Conservation (phyloP, 2,329 filamentous ascomycete species). For the Stagonosporopsis vannaccii region DNA sequence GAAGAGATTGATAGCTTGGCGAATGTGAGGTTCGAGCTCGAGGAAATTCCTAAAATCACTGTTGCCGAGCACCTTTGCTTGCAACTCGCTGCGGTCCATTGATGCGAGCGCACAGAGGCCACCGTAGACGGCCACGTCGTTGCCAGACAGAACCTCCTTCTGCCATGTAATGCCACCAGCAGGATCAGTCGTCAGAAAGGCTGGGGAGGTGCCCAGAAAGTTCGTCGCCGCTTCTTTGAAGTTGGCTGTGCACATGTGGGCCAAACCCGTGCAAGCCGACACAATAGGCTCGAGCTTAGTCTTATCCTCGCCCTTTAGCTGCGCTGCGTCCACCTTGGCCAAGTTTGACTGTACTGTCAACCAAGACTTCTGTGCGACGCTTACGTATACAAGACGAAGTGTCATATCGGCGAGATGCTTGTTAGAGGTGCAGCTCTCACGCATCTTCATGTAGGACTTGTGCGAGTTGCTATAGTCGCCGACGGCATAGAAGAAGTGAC, state of each 20-base stretch:
- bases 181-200: constrained; percentile 51
- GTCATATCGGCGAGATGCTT: constrained; percentile 85
- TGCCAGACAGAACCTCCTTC: constrained; percentile 77
- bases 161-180: constrained; percentile 64
- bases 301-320: constrained; percentile 65
- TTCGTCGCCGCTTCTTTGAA: constrained; percentile 72
- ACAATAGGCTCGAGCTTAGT: constrained; percentile 70
- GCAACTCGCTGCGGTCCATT: constrained; percentile 80
- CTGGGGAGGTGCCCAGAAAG: constrained; percentile 71
- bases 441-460: constrained; percentile 85
- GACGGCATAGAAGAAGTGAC: constrained; percentile 79
- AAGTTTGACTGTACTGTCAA: constrained; percentile 68
- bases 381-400: constrained; percentile 77
- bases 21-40: constrained; percentile 91
- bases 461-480: constrained; percentile 76
- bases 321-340: constrained; percentile 62
- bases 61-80: constrained; percentile 79
- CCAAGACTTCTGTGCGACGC: constrained; percentile 81
- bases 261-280: constrained; percentile 66
- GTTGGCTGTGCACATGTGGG: constrained; percentile 63
- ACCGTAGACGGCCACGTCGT: constrained; percentile 92
- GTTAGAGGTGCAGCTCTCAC: constrained; percentile 83
- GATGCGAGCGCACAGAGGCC: constrained; percentile 88
- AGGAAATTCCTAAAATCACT: constrained; percentile 86
- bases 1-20: constrained; percentile 88